Evolutionary conservation across 768 basidiomycete species (phyloP).

Genomic region (Suillus occidentalis): DNA sequence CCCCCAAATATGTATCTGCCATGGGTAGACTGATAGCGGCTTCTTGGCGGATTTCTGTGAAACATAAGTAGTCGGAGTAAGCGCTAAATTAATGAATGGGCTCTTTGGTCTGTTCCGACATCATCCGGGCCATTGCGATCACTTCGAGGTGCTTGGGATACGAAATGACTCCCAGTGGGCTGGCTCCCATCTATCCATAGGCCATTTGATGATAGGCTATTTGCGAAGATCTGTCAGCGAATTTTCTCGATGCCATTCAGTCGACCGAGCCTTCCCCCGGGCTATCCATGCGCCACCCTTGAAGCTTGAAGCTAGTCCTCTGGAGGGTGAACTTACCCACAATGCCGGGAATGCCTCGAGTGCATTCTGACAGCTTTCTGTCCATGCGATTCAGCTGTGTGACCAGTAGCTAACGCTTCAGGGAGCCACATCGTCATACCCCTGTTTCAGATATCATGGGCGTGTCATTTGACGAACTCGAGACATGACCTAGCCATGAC

Average conservation of each 20-base stretch:
- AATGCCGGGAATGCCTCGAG: background rate
- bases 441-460: background rate
- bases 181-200: background rate
- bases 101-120: background rate
- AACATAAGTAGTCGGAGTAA: background rate
- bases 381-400: background rate
- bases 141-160: background rate
- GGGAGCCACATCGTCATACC: background rate
- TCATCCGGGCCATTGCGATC: background rate
- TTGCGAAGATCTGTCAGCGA: background rate
- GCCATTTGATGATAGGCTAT: background rate
- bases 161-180: background rate
- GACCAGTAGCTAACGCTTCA: background rate
- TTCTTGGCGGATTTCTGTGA: background rate
- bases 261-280: too few relatives aligned
- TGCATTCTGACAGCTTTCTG: background rate
- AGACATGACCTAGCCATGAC: background rate
- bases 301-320: background rate
- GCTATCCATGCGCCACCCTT: background rate
- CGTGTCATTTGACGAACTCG: background rate
- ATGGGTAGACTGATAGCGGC: background rate
- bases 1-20: background rate
- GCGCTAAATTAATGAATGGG: background rate
- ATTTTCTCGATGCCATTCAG: background rate
- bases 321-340: background rate